phyloP scores from a whole-genome alignment of 169 alveolate species.

The Plasmodium relictum region DNA sequence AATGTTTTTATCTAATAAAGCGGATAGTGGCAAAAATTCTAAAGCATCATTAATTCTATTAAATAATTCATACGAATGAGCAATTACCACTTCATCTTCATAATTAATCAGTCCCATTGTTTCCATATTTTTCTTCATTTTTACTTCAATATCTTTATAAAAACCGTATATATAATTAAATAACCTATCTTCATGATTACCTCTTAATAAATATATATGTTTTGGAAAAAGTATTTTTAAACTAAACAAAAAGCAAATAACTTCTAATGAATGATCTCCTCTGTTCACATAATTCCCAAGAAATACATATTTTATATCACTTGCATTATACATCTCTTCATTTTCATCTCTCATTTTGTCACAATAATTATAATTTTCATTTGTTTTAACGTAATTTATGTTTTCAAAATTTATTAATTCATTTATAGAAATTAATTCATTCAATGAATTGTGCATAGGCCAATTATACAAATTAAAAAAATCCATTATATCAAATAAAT shows the following conservation, averaged over 20 bases:
- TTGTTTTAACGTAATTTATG: neutral
- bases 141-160: slow-evolving; percentile 91
- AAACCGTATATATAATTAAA: slow-evolving; percentile 94
- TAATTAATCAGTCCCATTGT: slow-evolving; percentile 50
- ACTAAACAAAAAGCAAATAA: slow-evolving; percentile 93
- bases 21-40: slow-evolving; percentile 96
- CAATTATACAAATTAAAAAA: slow-evolving; percentile 83
- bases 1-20: slow-evolving; percentile 93
- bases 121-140: slow-evolving; percentile 92
- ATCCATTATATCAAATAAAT: slow-evolving; percentile 76
- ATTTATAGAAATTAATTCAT: neutral
- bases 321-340: neutral
- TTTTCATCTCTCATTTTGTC: neutral
- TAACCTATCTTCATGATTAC: slow-evolving; percentile 95
- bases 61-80: slow-evolving; percentile 93
- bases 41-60: slow-evolving; percentile 93
- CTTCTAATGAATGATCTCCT: slow-evolving; percentile 92
- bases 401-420: slow-evolving; percentile 9
- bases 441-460: slow-evolving; percentile 79
- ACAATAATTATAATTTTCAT: neutral
- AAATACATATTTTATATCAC: slow-evolving; percentile 87
- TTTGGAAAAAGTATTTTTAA: slow-evolving; percentile 92
- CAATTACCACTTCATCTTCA: slow-evolving; percentile 42
- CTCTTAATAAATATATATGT: slow-evolving; percentile 94
- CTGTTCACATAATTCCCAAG: slow-evolving; percentile 95